Evolutionary conservation across 2,329 filamentous ascomycete species (phyloP).

Genomic region (Berkeleyomyces basicola): DNA sequence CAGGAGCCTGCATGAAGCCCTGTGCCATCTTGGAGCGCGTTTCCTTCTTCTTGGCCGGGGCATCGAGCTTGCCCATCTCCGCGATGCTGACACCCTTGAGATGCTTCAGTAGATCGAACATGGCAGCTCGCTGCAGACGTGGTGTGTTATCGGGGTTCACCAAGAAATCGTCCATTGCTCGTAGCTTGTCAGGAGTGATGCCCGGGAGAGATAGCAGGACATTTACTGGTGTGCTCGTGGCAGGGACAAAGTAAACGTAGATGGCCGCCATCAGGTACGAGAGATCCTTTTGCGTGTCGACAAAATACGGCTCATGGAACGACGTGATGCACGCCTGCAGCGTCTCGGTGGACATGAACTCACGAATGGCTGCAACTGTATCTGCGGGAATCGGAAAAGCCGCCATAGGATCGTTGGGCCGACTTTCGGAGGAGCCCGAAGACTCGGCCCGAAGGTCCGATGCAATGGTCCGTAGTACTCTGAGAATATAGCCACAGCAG

Average conservation of each 20-base stretch:
- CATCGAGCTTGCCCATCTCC: conserved; percentile 72
- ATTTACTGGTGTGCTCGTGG: conserved; percentile 52
- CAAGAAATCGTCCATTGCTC: conserved; percentile 44
- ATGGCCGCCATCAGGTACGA: conserved; percentile 77
- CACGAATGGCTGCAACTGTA: conserved; percentile 54
- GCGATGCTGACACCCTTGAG: conserved; percentile 83
- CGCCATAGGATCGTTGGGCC: conserved; percentile 22
- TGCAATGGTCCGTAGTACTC: conserved; percentile 72
- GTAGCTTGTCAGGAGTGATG: conserved; percentile 52
- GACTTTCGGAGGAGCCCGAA: conserved; percentile 1
- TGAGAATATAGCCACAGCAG: conserved; percentile 70
- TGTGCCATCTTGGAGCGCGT: conserved; percentile 45
- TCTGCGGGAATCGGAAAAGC: conserved; percentile 29
- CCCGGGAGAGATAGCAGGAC: conserved; percentile 70
- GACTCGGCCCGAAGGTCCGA: conserved; percentile 44
- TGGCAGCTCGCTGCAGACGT: conserved; percentile 63
- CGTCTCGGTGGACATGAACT: conserved; percentile 80
- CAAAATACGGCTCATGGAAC: conserved; percentile 89
- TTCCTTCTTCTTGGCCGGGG: conserved; percentile 32
- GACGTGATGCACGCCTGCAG: conserved; percentile 80
- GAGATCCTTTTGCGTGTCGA: conserved; percentile 86
- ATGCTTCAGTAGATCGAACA: conserved; percentile 72
- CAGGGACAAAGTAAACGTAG: conserved; percentile 54
- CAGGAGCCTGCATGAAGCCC: conserved; percentile 43
- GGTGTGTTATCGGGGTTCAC: conserved; percentile 41